phyloP scores from a whole-genome alignment of 352 stramenopile genomes.

The Pilasporangium apinafurcum region DNA sequence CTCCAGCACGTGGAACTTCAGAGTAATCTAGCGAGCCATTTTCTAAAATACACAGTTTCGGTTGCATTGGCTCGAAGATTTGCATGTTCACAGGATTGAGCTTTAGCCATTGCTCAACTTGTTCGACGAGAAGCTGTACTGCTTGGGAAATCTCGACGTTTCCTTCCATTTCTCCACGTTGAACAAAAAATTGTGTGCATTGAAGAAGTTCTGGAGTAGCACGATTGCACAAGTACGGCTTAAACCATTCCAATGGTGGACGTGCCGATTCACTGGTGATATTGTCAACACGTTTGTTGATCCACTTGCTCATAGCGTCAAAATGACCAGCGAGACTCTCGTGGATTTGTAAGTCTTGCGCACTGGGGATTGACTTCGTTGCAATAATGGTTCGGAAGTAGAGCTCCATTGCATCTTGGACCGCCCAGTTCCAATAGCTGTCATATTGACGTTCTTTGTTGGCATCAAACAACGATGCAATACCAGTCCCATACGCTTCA shows the following conservation, averaged over 20 bases:
- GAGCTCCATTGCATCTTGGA: slow-evolving; percentile 62
- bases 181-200: slow-evolving; percentile 43
- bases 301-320: slow-evolving; percentile 46
- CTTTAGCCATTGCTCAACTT: slow-evolving; percentile 46
- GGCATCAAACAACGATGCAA: slow-evolving; percentile 54
- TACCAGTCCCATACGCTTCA: slow-evolving; percentile 44
- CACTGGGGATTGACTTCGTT: slow-evolving; percentile 8
- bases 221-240: slow-evolving; percentile 62
- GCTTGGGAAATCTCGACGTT: slow-evolving; percentile 36
- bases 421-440: slow-evolving; percentile 79
- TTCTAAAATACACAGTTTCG: slow-evolving; percentile 44
- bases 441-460: slow-evolving; percentile 74
- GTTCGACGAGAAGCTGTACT: slow-evolving; percentile 50
- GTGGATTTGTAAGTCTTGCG: slow-evolving; percentile 15
- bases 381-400: slow-evolving; percentile 41
- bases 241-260: slow-evolving; percentile 53
- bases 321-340: slow-evolving; percentile 29
- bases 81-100: slow-evolving; percentile 53
- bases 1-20: slow-evolving; percentile 43
- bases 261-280: slow-evolving; percentile 19
- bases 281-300: slow-evolving; percentile 43
- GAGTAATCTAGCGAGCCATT: slow-evolving; percentile 46
- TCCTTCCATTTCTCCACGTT: slow-evolving; percentile 34
- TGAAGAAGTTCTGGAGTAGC: slow-evolving; percentile 56
- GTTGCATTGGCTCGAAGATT: slow-evolving; percentile 43